Evolutionary conservation across 768 basidiomycete species (phyloP).

Genomic region (Pleurotus salmoneostramineus): DNA sequence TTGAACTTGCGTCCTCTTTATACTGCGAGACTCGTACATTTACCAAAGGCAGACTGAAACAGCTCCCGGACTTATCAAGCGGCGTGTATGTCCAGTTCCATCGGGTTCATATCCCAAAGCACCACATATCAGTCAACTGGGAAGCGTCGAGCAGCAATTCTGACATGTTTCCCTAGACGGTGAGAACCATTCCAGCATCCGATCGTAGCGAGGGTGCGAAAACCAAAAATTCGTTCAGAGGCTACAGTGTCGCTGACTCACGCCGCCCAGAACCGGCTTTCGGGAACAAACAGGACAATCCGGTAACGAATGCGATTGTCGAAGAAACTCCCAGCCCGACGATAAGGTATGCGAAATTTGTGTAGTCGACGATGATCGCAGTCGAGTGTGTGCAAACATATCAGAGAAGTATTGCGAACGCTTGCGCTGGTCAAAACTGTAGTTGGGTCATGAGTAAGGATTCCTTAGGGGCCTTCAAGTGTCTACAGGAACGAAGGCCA

Average conservation of each 20-base stretch:
- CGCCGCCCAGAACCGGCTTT: neutral
- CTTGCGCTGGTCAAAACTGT: no score
- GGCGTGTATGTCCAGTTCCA: neutral
- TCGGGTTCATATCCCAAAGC: neutral
- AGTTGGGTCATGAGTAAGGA: no score
- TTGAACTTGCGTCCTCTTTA: neutral
- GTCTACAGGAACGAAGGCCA: no score
- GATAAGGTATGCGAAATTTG: neutral
- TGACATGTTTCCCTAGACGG: neutral
- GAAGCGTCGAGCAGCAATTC: neutral
- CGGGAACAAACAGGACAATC: neutral
- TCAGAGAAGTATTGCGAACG: no score
- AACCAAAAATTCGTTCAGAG: neutral
- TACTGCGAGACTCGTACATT: neutral
- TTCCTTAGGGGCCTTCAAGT: no score
- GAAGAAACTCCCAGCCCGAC: neutral
- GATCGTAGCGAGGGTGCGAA: neutral
- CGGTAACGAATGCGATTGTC: no score
- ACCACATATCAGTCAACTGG: neutral
- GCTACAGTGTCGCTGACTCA: neutral
- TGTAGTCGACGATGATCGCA: no score
- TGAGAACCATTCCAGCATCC: neutral
- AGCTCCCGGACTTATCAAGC: neutral
- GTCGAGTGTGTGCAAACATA: no score
- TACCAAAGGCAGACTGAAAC: neutral